These are phyloP conservation scores for Polytolypa hystricis DNA, from an alignment of 2,329 filamentous ascomycete genomes.

Conservation along the genomic window DNA sequence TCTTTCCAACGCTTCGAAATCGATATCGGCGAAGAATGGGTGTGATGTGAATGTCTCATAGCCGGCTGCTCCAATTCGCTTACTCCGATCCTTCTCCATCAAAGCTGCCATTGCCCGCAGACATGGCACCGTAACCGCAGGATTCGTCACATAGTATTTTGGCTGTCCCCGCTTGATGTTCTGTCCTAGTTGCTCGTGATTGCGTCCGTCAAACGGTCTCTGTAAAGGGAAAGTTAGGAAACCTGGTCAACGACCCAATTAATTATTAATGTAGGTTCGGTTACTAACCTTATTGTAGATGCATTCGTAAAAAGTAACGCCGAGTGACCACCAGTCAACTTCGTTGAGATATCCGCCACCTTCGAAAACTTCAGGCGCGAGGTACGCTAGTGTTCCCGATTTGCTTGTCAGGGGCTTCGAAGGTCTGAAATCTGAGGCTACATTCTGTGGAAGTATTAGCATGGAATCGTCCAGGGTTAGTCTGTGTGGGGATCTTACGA, in stretches of 20 bases:
- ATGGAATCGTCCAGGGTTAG: too few species aligned
- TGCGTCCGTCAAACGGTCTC: constrained; percentile 88
- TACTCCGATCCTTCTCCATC: constrained; percentile 66
- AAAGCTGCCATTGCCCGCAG: constrained; percentile 78
- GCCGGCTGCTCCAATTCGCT: constrained; percentile 68
- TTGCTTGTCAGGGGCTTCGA: constrained; percentile 83
- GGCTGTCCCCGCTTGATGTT: constrained; percentile 73
- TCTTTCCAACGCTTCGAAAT: constrained; percentile 72
- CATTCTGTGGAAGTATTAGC: constrained; percentile 53
- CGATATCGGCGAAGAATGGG: constrained; percentile 76
- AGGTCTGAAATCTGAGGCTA: constrained; percentile 83
- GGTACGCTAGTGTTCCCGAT: constrained; percentile 88
- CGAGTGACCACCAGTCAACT: constrained; percentile 97
- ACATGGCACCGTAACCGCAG: constrained; percentile 78
- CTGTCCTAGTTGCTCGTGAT: constrained; percentile 66
- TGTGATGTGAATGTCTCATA: constrained; percentile 81
- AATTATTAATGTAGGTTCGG: too few species aligned
- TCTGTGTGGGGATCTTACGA: constrained; percentile 49
- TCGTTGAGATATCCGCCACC: constrained; percentile 81
- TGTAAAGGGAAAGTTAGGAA: constrained; percentile 33
- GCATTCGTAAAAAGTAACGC: constrained; percentile 97
- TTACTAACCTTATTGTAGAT: constrained; percentile 85
- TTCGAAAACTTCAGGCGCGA: constrained; percentile 89
- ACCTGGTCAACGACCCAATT: not conserved
- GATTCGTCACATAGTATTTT: constrained; percentile 83